phyloP scores from a whole-genome alignment of 2,329 filamentous ascomycete genomes.

The Alternaria brassicicola region DNA sequence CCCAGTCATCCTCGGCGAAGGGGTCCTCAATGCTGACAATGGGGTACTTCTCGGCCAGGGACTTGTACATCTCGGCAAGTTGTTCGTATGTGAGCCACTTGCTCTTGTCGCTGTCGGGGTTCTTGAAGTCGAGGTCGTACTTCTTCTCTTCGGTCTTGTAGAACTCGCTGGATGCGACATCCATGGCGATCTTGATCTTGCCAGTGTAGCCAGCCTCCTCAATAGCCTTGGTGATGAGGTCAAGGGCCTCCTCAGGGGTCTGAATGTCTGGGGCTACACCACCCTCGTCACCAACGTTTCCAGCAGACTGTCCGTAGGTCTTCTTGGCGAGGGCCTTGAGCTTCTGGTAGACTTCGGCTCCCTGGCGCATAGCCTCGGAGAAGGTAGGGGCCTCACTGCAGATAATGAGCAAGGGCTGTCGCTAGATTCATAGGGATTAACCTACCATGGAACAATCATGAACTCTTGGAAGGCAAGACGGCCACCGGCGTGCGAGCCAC shows the following conservation, averaged over 20 bases:
- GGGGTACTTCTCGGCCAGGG: slow-evolving; percentile 90
- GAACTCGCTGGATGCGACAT: slow-evolving; percentile 98
- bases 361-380: slow-evolving; percentile 94
- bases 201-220: slow-evolving; percentile 95
- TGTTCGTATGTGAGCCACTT: slow-evolving; percentile 99
- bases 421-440: background rate
- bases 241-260: slow-evolving; percentile 93
- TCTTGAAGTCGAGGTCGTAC: slow-evolving; percentile 99
- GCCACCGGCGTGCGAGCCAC: slow-evolving; percentile 94
- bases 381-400: slow-evolving; percentile 81
- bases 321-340: slow-evolving; percentile 98
- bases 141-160: slow-evolving; percentile 97
- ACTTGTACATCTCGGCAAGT: slow-evolving; percentile 89
- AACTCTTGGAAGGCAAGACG: slow-evolving; percentile 70
- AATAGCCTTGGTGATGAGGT: slow-evolving; percentile 93
- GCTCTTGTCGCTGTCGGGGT: slow-evolving; percentile 90
- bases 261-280: slow-evolving; percentile 99
- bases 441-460: slow-evolving; percentile 60
- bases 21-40: slow-evolving; percentile 99
- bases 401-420: slow-evolving; percentile 21
- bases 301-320: slow-evolving; percentile 98
- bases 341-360: slow-evolving; percentile 96
- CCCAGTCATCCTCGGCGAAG: slow-evolving; percentile 99
- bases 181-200: slow-evolving; percentile 98
- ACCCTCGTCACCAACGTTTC: slow-evolving; percentile 99